Percentiles rank a stretch among this genome's conserved stretches.
Conservation (phyloP, 2,329 filamentous ascomycete genomes). For the Colletotrichum sp. region DNA sequence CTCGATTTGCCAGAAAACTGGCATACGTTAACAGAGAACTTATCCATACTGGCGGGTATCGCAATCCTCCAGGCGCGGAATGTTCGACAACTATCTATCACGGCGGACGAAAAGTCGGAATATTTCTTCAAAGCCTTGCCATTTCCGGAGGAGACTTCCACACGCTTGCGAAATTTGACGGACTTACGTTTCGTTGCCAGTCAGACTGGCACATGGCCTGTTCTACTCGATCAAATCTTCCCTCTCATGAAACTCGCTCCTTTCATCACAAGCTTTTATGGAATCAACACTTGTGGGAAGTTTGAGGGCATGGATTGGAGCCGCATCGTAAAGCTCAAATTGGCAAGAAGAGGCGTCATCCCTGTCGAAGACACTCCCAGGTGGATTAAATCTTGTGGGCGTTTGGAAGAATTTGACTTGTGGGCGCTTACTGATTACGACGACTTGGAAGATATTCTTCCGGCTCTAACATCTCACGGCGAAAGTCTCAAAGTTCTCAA, state of each 20-base stretch:
- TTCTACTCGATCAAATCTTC: not conserved
- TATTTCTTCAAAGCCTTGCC: not conserved
- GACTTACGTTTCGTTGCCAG: not conserved
- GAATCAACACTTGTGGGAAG: not conserved
- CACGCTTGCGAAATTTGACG: not conserved
- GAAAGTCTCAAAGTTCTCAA: not conserved
- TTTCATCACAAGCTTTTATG: not conserved
- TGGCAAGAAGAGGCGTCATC: not conserved
- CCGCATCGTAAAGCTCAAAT: not conserved
- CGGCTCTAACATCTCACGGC: not conserved
- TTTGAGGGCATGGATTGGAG: not conserved
- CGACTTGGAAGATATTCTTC: not conserved
- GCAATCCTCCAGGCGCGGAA: not conserved
- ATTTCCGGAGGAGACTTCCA: not conserved
- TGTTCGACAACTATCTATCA: not conserved
- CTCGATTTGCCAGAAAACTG: not conserved
- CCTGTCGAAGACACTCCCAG: not conserved
- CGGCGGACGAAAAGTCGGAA: not conserved
- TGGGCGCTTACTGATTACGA: not conserved
- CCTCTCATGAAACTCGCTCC: not conserved
- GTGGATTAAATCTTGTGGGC: not conserved
- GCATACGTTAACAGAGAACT: not conserved
- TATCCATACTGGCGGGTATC: not conserved
- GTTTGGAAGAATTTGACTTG: not conserved
- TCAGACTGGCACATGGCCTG: not conserved